Percentiles rank a stretch among this genome's conserved stretches.
Evolutionary conservation across 495 filamentous ascomycete species (phyloP).

Genomic region (Podospora didyma): DNA sequence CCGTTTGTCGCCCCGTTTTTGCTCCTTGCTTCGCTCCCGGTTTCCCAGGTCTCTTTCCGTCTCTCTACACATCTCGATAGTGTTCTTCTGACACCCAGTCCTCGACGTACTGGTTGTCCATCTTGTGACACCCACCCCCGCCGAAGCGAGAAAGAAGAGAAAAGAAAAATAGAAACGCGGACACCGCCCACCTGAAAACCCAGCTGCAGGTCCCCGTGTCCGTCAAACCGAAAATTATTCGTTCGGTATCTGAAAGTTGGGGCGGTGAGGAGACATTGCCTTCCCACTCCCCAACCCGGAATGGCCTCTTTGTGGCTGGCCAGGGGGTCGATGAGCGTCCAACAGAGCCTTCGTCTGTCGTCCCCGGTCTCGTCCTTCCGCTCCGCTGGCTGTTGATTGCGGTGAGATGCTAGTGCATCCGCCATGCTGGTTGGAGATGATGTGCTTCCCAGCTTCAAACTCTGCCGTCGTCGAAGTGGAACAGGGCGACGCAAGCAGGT

Average conservation of each 20-base stretch:
- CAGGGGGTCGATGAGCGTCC: too few relatives aligned
- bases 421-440: neutral
- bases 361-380: too few relatives aligned
- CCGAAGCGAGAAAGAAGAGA: neutral
- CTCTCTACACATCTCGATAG: too few relatives aligned
- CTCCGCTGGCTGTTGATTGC: neutral
- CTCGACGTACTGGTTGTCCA: neutral
- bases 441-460: neutral
- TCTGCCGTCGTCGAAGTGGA: neutral
- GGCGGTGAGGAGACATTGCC: neutral
- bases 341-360: neutral
- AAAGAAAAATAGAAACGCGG: neutral
- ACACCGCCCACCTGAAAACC: slow-evolving; percentile 1
- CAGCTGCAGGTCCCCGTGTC: slow-evolving; percentile 16
- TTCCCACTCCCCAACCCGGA: neutral
- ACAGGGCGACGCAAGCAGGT: slow-evolving; percentile 3
- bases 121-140: neutral
- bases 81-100: too few relatives aligned
- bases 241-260: neutral
- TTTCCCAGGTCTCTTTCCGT: too few relatives aligned
- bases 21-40: too few relatives aligned
- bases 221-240: slow-evolving; percentile 11
- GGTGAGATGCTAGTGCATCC: neutral
- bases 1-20: too few relatives aligned
- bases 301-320: neutral